These are phyloP conservation scores for Leccinum subgranulosum DNA, from an alignment of 768 basidiomycete genomes.

Conservation along the genomic window DNA sequence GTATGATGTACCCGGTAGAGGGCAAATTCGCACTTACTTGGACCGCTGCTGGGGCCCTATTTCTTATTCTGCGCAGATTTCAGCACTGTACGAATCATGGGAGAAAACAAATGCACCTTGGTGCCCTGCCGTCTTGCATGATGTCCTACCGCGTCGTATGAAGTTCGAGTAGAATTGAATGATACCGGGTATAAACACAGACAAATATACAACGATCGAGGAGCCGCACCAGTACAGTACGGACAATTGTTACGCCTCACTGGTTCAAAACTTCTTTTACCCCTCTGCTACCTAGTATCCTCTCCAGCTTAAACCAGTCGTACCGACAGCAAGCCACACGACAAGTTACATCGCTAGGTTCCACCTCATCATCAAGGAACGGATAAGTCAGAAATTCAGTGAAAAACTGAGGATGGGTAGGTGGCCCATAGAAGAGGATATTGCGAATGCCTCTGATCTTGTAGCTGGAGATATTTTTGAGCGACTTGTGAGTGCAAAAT, in stretches of 20 bases:
- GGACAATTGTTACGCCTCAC: neutral
- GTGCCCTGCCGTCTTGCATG: conserved; percentile 83
- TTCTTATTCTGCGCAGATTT: conserved; percentile 71
- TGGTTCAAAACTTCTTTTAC: conserved; percentile 14
- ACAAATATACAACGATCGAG: conserved; percentile 12
- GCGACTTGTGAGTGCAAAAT: neutral
- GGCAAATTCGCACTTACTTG: conserved; percentile 52
- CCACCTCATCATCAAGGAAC: conserved; percentile 88
- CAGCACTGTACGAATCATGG: neutral
- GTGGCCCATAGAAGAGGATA: conserved; percentile 89
- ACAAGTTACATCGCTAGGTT: conserved; percentile 79
- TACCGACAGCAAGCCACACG: conserved; percentile 83
- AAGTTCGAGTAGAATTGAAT: neutral
- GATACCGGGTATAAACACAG: conserved; percentile 9
- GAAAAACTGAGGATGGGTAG: conserved; percentile 89
- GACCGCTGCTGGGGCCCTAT: conserved; percentile 90
- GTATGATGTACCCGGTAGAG: neutral
- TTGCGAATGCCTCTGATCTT: conserved; percentile 92
- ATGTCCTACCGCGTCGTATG: conserved; percentile 1
- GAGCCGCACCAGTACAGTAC: too few species aligned
- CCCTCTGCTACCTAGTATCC: conserved; percentile 47
- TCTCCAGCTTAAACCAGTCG: conserved; percentile 83
- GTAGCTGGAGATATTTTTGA: conserved; percentile 52
- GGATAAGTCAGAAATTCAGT: conserved; percentile 87
- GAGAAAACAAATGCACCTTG: conserved; percentile 46